A percentile compares a stretch with the other conserved stretches of the same genome.
These are phyloP conservation scores for Ustulina deusta DNA, from an alignment of 2,329 filamentous ascomycete species.

Conservation along the genomic window DNA sequence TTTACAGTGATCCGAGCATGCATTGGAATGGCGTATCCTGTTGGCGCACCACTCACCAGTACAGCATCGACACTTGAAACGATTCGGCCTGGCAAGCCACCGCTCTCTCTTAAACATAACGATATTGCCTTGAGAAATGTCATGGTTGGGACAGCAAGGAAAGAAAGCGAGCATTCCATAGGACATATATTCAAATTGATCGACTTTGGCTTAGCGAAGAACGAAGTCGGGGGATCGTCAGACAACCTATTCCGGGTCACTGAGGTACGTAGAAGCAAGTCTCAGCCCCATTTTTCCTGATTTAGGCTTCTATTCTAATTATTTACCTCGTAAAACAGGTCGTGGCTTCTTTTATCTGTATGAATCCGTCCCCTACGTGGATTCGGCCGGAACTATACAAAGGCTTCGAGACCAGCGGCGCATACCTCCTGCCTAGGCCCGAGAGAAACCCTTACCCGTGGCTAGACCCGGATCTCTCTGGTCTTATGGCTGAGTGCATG, in stretches of 20 bases:
- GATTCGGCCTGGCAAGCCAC: neutral
- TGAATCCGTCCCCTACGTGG: neutral
- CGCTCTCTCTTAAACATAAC: neutral
- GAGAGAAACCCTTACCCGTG: neutral
- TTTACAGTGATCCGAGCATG: conserved; percentile 23
- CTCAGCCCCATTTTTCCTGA: neutral
- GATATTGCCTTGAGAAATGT: conserved; percentile 24
- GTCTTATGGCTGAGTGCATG: conserved; percentile 16
- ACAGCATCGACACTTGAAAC: neutral
- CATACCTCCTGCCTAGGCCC: neutral
- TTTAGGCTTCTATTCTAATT: neutral
- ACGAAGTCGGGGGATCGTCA: no score
- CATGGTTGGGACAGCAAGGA: conserved; percentile 10
- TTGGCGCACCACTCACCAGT: neutral
- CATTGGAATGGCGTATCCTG: conserved; percentile 33
- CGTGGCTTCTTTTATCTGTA: neutral
- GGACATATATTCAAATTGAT: conserved; percentile 24
- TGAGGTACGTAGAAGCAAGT: neutral
- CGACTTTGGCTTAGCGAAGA: conserved; percentile 16
- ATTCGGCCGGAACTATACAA: neutral
- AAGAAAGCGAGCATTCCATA: conserved; percentile 11
- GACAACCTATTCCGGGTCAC: conserved; percentile 4
- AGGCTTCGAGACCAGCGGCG: neutral
- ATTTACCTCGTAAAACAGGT: neutral
- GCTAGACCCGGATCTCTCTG: conserved; percentile 12